Evolutionary conservation across 768 basidiomycete species (phyloP), one percentile per base, ranked within the genome.

Genomic region (Leccinum variicolor): DNA sequence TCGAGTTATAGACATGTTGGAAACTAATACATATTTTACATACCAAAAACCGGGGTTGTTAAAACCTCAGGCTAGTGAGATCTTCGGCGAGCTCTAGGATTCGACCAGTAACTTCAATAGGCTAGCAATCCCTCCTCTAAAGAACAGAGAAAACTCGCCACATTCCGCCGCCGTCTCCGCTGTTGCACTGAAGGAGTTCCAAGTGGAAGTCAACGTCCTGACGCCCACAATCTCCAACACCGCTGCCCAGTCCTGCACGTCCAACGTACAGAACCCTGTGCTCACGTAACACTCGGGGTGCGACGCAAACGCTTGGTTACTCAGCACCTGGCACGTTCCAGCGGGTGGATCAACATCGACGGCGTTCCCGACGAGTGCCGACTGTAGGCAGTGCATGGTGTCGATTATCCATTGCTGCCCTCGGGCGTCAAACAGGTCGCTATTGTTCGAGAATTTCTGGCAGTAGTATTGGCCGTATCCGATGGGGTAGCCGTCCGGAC

Each of bases 241-340:
- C 9, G 62, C 72, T n/a, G 53, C 41, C 79, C 77, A 80, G 48
- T 76, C 75, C 6, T 56, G 50, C 0, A 66, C 62, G 5, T 69
- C 61, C 48, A 81, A 56, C 36, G 62, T 64, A 63, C 79, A 81
- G 17, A 81, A 61, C 14, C 80, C 80, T 26, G 65, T 80, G 8
- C 62, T 52, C 0, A 39, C n/a, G 39, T 39, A 39, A n/a, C 39
- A 39, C n/a, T 17, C 9, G 39, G 39, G 39, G 9, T 39, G 39
- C 39, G 39, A n/a, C 9, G 39, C n/a, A n/a, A 39, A 39, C 2
- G 39, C 39, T 39, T 39, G 39, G 39, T 9, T 17, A 10, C 39
- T 39, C 39, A n/a, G n/a, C 39, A 9, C 39, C 39, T n/a, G 17
- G 39, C 39, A 39, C n/a, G n/a, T 39, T 39, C 7, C 39, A 39